Base-by-base conservation (phyloP, 306 rosid genomes). In the Trichosanthes truncata region DNA sequence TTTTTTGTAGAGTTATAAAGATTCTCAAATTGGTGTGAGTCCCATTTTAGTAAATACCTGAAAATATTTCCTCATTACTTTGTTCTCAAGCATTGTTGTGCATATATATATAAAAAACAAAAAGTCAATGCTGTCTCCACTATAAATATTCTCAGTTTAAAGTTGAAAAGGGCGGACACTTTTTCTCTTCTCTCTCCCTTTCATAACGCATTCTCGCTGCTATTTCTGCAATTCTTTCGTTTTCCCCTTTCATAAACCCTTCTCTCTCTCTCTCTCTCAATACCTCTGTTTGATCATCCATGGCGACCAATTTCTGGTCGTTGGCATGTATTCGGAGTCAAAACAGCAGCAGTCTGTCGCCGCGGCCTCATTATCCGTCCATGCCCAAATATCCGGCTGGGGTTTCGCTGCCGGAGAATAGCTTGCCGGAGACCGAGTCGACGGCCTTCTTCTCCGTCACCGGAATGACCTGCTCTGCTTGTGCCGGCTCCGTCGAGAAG, bases 401-500 rank as follows among this genome's bases (percentile, higher is more conserved):
- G 20, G 52, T 77, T 41, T 77, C 41, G 33, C 9, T 8, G 3
- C 67, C 9, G 38, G 80, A 59, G 72, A 41, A 41, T 14, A 15
- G 7, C 6, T 57, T 38, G 0, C 84, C 83, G 56, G 84, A 76
- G 0, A 53, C 86, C 12, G 80, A 77, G 0, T 88, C 87, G 60
- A 90, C 74, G 57, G 97, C 89, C 5, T 75, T 87, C 49, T 88
- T 93, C 83, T 88, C 89, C 9, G 98, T 93, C 63, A 7, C 46
- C 23, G 98, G 98, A 35, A 90, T 93, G 93, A 85, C 83, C 5
- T 90, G 98, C 81, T 80, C 95, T 1, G 98, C 96, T 3, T 91
- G 97, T 68, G 92, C 97, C 0, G 96, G 91, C 6, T 89, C 96
- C 6, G 90, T 93, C 6, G 97, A 93, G 81, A 93, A 91, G 77